A percentile compares a stretch with the other conserved stretches of the same genome.
phyloP scores from a whole-genome alignment of 306 rosid species.

The Rosa multiflora region DNA sequence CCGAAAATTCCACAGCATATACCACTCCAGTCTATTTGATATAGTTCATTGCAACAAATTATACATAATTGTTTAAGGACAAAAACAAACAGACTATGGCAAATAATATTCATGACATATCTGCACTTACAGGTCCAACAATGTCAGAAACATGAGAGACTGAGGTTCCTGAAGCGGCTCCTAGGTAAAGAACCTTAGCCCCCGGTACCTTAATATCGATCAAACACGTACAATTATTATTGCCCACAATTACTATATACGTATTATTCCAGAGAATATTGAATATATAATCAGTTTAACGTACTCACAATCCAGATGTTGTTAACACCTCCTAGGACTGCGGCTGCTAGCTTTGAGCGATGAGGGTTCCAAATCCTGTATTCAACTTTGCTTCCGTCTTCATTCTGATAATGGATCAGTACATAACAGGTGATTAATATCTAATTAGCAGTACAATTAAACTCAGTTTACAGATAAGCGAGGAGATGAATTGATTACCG shows the following conservation, averaged over 20 bases:
- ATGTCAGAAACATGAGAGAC: constrained; percentile 92
- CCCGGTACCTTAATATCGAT: constrained; percentile 54
- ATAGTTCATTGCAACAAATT: neutral
- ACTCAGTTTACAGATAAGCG: neutral
- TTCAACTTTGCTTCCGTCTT: constrained; percentile 72
- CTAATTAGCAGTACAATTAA: neutral
- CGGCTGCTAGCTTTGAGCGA: constrained; percentile 82
- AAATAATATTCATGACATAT: neutral
- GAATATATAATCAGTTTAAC: neutral
- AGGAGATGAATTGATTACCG: constrained; percentile 35
- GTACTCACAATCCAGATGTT: constrained; percentile 69
- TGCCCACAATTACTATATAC: neutral
- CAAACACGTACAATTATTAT: neutral
- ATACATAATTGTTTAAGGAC: neutral
- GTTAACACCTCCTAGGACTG: constrained; percentile 79
- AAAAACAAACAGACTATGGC: neutral
- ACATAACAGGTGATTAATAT: neutral
- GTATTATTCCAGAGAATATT: no score
- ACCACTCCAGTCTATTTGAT: constrained; percentile 62
- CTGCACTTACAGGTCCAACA: constrained; percentile 78
- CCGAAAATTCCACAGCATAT: constrained; percentile 89
- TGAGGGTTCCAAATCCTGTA: constrained; percentile 88
- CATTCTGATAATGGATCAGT: constrained; percentile 43
- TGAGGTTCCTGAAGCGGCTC: constrained; percentile 89
- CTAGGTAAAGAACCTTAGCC: constrained; percentile 68